Percentiles rank a stretch among this genome's conserved stretches.
These are phyloP conservation scores for Colletotrichum agaves DNA, from an alignment of 2,329 filamentous ascomycete genomes.

Conservation along the genomic window DNA sequence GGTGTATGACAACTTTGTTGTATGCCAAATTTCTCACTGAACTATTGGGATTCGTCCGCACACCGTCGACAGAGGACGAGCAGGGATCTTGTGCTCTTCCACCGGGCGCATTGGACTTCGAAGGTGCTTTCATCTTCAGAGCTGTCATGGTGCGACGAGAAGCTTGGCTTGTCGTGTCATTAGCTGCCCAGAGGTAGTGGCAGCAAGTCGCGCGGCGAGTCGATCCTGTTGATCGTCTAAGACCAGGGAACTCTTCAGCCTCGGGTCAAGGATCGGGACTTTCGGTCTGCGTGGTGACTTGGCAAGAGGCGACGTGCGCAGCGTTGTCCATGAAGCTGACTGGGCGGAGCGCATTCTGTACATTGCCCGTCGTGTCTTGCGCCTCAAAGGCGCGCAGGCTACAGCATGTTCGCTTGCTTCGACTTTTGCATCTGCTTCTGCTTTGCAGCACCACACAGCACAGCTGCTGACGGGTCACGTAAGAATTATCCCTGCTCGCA, in stretches of 20 bases:
- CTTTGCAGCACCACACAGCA: background rate
- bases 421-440: background rate
- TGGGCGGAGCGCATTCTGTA: background rate
- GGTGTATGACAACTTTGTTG: background rate
- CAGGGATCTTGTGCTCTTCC: background rate
- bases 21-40: background rate
- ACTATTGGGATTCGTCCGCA: background rate
- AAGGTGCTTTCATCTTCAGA: conserved; percentile 3
- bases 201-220: conserved; percentile 3
- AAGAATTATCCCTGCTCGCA: conserved; percentile 9
- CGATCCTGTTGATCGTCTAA: background rate
- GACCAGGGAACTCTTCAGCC: conserved; percentile 2
- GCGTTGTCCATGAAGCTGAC: background rate
- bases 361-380: background rate
- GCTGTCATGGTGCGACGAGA: conserved; percentile 18
- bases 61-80: background rate
- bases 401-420: background rate
- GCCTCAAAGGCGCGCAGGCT: background rate
- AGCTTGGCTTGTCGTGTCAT: conserved; percentile 31
- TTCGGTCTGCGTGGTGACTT: conserved; percentile 28
- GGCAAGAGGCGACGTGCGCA: conserved; percentile 12
- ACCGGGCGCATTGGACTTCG: conserved; percentile 11
- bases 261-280: conserved; percentile 24
- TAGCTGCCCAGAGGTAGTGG: background rate
- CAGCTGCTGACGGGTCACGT: conserved; percentile 7